A percentile compares a stretch with the other conserved stretches of the same genome.
Evolutionary conservation across 139 green algal species (phyloP).

Genomic region (Asterochloris erici): DNA sequence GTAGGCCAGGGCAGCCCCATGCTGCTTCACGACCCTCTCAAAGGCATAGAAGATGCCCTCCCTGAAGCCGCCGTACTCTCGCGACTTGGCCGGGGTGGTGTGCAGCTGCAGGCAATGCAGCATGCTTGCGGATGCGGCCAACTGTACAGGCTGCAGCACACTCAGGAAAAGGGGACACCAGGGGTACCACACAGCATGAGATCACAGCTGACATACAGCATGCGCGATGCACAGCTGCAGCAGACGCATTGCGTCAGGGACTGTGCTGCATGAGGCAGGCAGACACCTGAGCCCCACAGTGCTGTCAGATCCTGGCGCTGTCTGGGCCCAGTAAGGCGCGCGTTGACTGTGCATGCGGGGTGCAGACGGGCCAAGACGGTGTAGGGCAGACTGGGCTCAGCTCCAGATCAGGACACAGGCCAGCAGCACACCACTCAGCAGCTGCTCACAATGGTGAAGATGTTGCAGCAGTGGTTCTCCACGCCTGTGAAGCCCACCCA

Average conservation of each 20-base stretch:
- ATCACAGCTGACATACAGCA: no score
- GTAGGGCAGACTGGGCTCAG: no score
- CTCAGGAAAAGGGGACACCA: no score
- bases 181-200: no score
- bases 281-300: no score
- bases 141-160: background rate
- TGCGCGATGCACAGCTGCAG: no score
- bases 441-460: conserved; percentile 7
- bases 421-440: background rate
- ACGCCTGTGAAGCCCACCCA: conserved; percentile 20
- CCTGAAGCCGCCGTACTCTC: conserved; percentile 25
- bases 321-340: no score
- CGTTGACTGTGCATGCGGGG: no score
- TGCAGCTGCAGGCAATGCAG: conserved; percentile 18
- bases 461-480: conserved; percentile 24
- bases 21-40: conserved; percentile 2
- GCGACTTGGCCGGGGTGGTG: conserved; percentile 23
- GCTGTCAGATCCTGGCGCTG: no score
- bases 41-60: conserved; percentile 20
- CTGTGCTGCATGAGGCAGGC: no score
- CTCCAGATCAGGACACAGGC: background rate
- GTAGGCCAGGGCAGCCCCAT: conserved; percentile 19
- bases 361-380: no score
- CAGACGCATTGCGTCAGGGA: no score
- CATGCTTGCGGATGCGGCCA: background rate